phyloP scores from a whole-genome alignment of 352 stramenopile genomes.

The Globisporangium apiculatum region DNA sequence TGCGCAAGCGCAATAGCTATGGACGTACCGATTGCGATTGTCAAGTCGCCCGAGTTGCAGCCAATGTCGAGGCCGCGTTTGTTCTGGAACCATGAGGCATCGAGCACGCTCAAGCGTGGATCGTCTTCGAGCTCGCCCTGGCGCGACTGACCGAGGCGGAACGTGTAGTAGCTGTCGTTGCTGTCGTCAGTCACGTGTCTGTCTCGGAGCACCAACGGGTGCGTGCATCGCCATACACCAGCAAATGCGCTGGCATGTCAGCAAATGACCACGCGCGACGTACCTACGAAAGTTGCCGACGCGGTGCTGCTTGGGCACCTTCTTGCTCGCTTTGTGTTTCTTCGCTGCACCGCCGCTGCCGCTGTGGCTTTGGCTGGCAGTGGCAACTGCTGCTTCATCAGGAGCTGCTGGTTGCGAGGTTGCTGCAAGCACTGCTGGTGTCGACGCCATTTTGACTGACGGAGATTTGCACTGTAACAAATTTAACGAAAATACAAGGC shows the following conservation, averaged over 20 bases:
- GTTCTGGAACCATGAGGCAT: slow-evolving; percentile 54
- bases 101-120: slow-evolving; percentile 45
- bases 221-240: too few relatives aligned
- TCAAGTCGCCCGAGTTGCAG: slow-evolving; percentile 80
- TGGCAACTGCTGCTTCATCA: too few relatives aligned
- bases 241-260: background rate
- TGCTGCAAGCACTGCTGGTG: background rate
- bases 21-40: slow-evolving; percentile 62
- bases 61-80: slow-evolving; percentile 71
- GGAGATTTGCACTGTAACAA: too few relatives aligned
- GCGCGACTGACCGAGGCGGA: slow-evolving; percentile 52
- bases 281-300: slow-evolving; percentile 77
- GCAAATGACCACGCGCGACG: background rate
- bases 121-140: slow-evolving; percentile 47
- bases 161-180: slow-evolving; percentile 60
- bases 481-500: too few relatives aligned
- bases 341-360: background rate
- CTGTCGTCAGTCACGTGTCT: background rate
- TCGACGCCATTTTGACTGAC: too few relatives aligned
- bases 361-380: too few relatives aligned
- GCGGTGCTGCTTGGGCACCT: slow-evolving; percentile 35
- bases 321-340: slow-evolving; percentile 18
- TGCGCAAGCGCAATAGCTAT: background rate
- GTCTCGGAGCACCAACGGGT: background rate
- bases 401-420: too few relatives aligned